Percentiles rank a stretch among this genome's conserved stretches.
Conservation (phyloP, 257 asterid genomes). For the Galeopsis tetrahit region DNA sequence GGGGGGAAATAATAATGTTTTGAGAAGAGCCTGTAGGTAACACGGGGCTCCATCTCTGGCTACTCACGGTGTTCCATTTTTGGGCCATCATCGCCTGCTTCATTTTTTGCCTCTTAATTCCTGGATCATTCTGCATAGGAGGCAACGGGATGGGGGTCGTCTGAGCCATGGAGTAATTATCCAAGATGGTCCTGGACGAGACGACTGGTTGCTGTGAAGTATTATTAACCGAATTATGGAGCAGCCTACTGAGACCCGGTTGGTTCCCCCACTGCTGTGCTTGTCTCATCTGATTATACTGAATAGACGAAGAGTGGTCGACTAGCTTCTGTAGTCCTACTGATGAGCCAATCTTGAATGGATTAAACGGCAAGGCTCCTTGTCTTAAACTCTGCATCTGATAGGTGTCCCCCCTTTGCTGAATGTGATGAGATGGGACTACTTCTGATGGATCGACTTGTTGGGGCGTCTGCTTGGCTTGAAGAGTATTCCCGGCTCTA, state of each 20-base stretch:
- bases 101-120: conserved; percentile 36
- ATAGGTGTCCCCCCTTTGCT: conserved; percentile 34
- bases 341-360: conserved; percentile 38
- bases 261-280: conserved; percentile 18
- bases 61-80: conserved; percentile 38
- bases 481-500: neutral
- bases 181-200: conserved; percentile 32
- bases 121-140: conserved; percentile 32
- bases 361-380: conserved; percentile 31
- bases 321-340: conserved; percentile 24
- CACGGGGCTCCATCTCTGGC: conserved; percentile 35
- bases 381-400: conserved; percentile 31
- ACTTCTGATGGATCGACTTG: conserved; percentile 34
- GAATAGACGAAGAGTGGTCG: conserved; percentile 13
- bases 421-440: conserved; percentile 34
- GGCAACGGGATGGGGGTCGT: conserved; percentile 1
- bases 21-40: conserved; percentile 32
- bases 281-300: conserved; percentile 31
- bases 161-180: conserved; percentile 31
- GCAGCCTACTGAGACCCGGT: neutral
- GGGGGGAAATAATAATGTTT: conserved; percentile 37
- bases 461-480: conserved; percentile 29
- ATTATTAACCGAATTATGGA: conserved; percentile 30
- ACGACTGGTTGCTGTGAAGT: conserved; percentile 29
- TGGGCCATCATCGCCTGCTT: conserved; percentile 37